Base-by-base conservation (phyloP, 2,329 filamentous ascomycete genomes). In the Diplodia scrobiculata region DNA sequence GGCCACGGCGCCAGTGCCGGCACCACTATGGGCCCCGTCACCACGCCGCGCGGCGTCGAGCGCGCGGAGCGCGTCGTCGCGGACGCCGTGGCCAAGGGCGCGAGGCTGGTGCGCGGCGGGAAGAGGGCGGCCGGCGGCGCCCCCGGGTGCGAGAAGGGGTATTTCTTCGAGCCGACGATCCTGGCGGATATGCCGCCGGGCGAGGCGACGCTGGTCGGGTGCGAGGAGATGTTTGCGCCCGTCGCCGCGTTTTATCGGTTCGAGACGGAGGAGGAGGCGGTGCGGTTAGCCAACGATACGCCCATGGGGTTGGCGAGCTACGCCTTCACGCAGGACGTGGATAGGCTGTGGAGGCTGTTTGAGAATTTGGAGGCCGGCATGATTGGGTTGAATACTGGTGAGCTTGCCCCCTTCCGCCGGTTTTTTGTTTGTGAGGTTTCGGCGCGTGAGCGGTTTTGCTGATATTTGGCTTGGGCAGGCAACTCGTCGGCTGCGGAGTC, bases 101-200 rank as follows among this genome's bases (percentile, higher is more conserved):
- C 85, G 1, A 84, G 83, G 52, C 75, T 90, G 14, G 77, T 90
- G 1, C 77, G 87, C 21, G 89, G 89, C 13, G 87, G 86, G 6
- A 79, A 82, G 65, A 80, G 78, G 63, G 72, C 79, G 1, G 81
- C 82, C 52, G 5, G 25, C 21, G 21, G 21, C 21, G 1, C 21
- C 25, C 3, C 25, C 25, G 25, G 25, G 2, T 27, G 36, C 21
- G 34, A 19, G 21, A 73, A 73, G 62, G 87, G 87, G 4, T 91
- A 88, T 76, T 91, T 90, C 80, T 89, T 90, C 75, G 82, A 89
- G 73, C 88, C 87, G 1, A 90, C 88, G 0, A 84, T 90, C 65
- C 82, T 91, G 48, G 82, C 82, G 0, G 83, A 84, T 4, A 84
- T 87, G 68, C 86, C 81, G 6, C 76, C 3, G 25, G 25, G 80